Percentiles rank a stretch among this genome's conserved stretches.
These are phyloP conservation scores for Nicotiana otophora DNA, from an alignment of 257 asterid species.

Conservation along the genomic window DNA sequence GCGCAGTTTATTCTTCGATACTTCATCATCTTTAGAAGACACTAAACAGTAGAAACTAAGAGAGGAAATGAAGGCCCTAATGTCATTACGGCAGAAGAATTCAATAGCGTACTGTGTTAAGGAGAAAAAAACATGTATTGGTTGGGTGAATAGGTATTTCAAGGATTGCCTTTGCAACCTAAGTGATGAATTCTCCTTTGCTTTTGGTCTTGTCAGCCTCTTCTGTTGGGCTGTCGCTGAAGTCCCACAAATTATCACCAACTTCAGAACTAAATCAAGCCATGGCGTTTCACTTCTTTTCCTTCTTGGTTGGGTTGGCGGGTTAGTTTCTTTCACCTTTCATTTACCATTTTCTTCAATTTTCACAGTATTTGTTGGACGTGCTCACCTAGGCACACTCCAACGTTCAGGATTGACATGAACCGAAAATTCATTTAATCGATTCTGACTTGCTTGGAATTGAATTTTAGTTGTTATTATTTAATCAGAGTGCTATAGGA, in stretches of 20 bases:
- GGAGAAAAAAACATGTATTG: conserved; percentile 53
- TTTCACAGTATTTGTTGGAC: background rate
- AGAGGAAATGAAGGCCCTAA: conserved; percentile 23
- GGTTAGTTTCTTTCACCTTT: conserved; percentile 25
- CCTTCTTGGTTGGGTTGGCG: conserved; percentile 76
- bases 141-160: conserved; percentile 62
- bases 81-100: conserved; percentile 11
- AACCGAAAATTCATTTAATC: too few relatives aligned
- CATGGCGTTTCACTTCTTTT: conserved; percentile 77
- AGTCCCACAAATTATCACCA: conserved; percentile 86
- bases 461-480: too few relatives aligned
- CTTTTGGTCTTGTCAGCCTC: conserved; percentile 69
- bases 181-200: conserved; percentile 60
- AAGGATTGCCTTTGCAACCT: conserved; percentile 75
- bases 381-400: too few relatives aligned
- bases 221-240: conserved; percentile 85
- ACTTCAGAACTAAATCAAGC: conserved; percentile 71
- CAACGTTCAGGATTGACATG: too few relatives aligned
- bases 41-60: background rate
- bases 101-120: conserved; percentile 40
- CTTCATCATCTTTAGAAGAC: background rate
- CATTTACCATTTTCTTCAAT: background rate
- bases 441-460: too few relatives aligned
- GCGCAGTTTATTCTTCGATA: background rate
- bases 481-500: background rate